A percentile compares a stretch with the other conserved stretches of the same genome.
phyloP scores from a whole-genome alignment of 2,329 filamentous ascomycete genomes.

The Penicillium sp. region DNA sequence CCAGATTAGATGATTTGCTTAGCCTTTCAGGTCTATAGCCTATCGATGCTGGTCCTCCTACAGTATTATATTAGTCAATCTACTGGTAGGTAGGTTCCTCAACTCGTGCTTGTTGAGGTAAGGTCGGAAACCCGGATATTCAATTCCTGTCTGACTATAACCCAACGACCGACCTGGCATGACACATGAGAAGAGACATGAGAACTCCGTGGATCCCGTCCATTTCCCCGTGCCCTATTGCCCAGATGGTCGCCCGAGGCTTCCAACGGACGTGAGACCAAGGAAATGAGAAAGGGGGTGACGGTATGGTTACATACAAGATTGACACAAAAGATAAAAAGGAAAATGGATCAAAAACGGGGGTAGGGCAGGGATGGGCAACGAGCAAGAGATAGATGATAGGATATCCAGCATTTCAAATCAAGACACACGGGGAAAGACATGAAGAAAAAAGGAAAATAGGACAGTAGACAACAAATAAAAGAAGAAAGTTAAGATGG shows the following conservation, averaged over 20 bases:
- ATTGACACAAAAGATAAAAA: slow-evolving; percentile 21
- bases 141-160: slow-evolving; percentile 34
- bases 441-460: slow-evolving; percentile 17
- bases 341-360: background rate
- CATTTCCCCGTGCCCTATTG: slow-evolving; percentile 29
- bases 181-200: slow-evolving; percentile 42
- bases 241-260: slow-evolving; percentile 28
- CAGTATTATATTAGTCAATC: too few species aligned
- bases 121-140: slow-evolving; percentile 28
- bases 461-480: slow-evolving; percentile 29
- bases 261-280: slow-evolving; percentile 31
- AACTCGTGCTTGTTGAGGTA: slow-evolving; percentile 15
- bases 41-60: background rate
- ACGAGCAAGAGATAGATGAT: slow-evolving; percentile 37
- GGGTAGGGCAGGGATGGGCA: slow-evolving; percentile 15
- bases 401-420: slow-evolving; percentile 44
- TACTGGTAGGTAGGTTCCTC: background rate
- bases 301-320: slow-evolving; percentile 39
- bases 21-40: background rate
- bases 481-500: slow-evolving; percentile 31
- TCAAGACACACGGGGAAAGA: slow-evolving; percentile 23
- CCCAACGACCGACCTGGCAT: slow-evolving; percentile 39
- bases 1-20: background rate
- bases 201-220: slow-evolving; percentile 33
- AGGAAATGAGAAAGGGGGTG: slow-evolving; percentile 28